phyloP scores from a whole-genome alignment of 192 early-diverging fungal genomes.

The Thoreauomyces humboldtii region DNA sequence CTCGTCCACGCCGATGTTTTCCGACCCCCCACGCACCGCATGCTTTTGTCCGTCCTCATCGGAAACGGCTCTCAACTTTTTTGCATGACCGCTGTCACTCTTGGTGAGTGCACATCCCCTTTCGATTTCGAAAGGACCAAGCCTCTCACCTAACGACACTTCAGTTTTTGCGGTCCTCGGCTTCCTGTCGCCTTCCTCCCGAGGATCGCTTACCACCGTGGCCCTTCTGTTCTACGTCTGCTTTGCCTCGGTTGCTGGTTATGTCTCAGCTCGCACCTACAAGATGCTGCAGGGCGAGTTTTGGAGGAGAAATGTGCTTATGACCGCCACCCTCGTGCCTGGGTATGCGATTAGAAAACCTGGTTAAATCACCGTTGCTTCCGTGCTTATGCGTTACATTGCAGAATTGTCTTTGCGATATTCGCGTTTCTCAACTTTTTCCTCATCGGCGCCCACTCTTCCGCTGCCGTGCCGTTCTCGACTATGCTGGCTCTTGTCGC shows the following conservation, averaged over 20 bases:
- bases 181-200: conserved; percentile 81
- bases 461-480: conserved; percentile 86
- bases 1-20: conserved; percentile 65
- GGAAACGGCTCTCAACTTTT: conserved; percentile 59
- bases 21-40: conserved; percentile 48
- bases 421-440: conserved; percentile 79
- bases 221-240: conserved; percentile 89
- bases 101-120: too few relatives aligned
- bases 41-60: conserved; percentile 53
- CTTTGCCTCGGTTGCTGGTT: conserved; percentile 82
- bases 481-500: conserved; percentile 76
- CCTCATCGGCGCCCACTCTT: conserved; percentile 79
- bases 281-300: conserved; percentile 90
- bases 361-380: conserved; percentile 51
- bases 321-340: conserved; percentile 82
- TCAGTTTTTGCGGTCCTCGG: conserved; percentile 89
- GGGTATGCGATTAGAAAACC: too few relatives aligned
- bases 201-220: conserved; percentile 85
- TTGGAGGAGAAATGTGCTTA: conserved; percentile 77
- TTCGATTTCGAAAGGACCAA: too few relatives aligned
- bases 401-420: conserved; percentile 51
- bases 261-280: conserved; percentile 82
- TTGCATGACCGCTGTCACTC: conserved; percentile 49
- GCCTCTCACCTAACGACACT: too few relatives aligned
- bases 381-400: background rate